A percentile compares a stretch with the other conserved stretches of the same genome.
phyloP scores from a whole-genome alignment of 2,329 filamentous ascomycete species.

The Fusarium gaditjirri region DNA sequence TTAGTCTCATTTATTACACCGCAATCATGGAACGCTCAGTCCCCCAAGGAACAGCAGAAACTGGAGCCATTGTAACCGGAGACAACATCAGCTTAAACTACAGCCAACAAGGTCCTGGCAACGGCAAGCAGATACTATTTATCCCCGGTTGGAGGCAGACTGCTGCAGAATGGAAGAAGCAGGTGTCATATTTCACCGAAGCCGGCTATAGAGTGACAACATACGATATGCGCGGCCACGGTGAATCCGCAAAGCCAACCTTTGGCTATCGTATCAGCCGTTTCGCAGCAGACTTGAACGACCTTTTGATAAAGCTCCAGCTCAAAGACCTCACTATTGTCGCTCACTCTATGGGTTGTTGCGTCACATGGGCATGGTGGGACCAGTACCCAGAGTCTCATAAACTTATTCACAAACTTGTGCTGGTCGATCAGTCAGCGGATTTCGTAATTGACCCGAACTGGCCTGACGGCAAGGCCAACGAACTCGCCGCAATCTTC shows the following conservation, averaged over 20 bases:
- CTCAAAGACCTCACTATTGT: not conserved
- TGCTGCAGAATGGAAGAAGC: not conserved
- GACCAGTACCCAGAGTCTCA: not conserved
- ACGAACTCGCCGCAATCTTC: not conserved
- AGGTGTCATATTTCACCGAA: not conserved
- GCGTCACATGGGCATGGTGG: not conserved
- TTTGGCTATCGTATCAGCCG: not conserved
- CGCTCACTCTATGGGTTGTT: not conserved
- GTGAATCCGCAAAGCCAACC: not conserved
- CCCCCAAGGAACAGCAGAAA: not conserved
- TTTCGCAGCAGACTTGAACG: not conserved
- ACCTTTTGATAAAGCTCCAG: not conserved
- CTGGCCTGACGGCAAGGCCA: not conserved
- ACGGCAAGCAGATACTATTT: not conserved
- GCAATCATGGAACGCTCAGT: too few species aligned
- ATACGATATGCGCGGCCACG: slow-evolving; percentile 1
- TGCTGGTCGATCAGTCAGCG: not conserved
- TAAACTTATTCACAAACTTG: not conserved
- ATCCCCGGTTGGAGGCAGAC: not conserved
- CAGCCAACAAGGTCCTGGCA: not conserved
- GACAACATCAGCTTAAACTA: not conserved
- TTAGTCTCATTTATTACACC: too few species aligned
- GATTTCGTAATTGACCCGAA: not conserved
- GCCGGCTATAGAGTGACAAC: not conserved
- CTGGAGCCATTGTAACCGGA: not conserved